Evolutionary conservation across 2,329 filamentous ascomycete genomes (phyloP).

Genomic region (Verticillium longisporum): DNA sequence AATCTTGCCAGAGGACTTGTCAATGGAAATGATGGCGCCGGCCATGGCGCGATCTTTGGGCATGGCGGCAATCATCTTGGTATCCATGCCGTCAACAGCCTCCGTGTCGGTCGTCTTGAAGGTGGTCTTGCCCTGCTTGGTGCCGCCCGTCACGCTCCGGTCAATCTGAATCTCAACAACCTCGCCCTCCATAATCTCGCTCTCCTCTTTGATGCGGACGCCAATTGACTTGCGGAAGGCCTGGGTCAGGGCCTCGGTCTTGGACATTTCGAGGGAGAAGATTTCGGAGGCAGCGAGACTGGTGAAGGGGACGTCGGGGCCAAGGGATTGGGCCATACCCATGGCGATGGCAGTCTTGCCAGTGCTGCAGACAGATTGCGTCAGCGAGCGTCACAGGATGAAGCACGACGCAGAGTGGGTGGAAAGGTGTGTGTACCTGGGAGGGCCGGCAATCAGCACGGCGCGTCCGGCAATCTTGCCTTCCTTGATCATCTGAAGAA

Average conservation of each 20-base stretch:
- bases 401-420: background rate
- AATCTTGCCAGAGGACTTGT: conserved; percentile 97
- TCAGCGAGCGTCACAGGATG: background rate
- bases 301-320: conserved; percentile 91
- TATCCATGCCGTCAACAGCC: conserved; percentile 98
- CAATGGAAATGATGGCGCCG: conserved; percentile 95
- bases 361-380: conserved; percentile 49
- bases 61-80: conserved; percentile 99
- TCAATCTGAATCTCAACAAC: conserved; percentile 99
- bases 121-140: conserved; percentile 97
- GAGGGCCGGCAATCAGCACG: conserved; percentile 89
- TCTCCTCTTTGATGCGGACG: conserved; percentile 97
- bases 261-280: conserved; percentile 98
- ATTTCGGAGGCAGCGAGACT: conserved; percentile 94
- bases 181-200: conserved; percentile 97
- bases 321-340: conserved; percentile 96
- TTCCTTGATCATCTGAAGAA: conserved; percentile 98
- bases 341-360: conserved; percentile 98
- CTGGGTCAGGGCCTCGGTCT: conserved; percentile 95
- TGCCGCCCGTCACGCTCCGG: conserved; percentile 88
- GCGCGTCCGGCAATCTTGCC: conserved; percentile 96
- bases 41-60: conserved; percentile 99
- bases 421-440: conserved; percentile 49
- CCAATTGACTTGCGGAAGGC: conserved; percentile 99
- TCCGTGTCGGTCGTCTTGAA: conserved; percentile 99